phyloP scores from a whole-genome alignment of 345 rosid genomes.

The Draba incana region DNA sequence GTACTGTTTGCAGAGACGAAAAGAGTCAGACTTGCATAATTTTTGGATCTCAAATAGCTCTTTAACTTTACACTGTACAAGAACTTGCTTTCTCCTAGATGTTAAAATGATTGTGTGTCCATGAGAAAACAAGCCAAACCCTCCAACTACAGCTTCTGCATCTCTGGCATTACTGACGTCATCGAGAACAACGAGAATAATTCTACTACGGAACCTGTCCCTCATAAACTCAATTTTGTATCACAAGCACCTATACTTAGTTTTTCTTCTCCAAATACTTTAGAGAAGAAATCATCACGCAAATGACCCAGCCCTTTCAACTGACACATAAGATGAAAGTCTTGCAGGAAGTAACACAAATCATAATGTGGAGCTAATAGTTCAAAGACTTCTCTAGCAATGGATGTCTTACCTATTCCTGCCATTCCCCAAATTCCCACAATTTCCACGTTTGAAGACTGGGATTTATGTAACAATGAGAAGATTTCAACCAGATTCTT shows the following conservation, averaged over 20 bases:
- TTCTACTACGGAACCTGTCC: neutral
- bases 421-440: conserved; percentile 33
- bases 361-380: conserved; percentile 17
- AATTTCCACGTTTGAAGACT: neutral
- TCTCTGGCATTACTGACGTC: conserved; percentile 33
- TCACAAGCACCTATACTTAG: conserved; percentile 19
- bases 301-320: conserved; percentile 11
- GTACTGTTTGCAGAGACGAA: conserved; percentile 26
- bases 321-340: conserved; percentile 18
- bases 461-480: neutral
- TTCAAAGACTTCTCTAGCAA: conserved; percentile 27
- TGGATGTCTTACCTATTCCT: conserved; percentile 40
- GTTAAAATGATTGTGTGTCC: conserved; percentile 35
- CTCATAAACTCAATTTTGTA: conserved; percentile 30
- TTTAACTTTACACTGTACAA: conserved; percentile 32
- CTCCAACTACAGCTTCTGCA: conserved; percentile 36
- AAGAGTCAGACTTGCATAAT: conserved; percentile 2
- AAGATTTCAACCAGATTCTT: conserved; percentile 13
- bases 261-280: conserved; percentile 33
- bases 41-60: conserved; percentile 1
- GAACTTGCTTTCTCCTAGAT: conserved; percentile 39
- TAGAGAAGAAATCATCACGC: conserved; percentile 34
- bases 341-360: conserved; percentile 24
- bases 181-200: conserved; percentile 33
- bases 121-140: conserved; percentile 42